Evolutionary conservation across 2,329 filamentous ascomycete species (phyloP).

Genomic region (Plectosphaerella plurivora): DNA sequence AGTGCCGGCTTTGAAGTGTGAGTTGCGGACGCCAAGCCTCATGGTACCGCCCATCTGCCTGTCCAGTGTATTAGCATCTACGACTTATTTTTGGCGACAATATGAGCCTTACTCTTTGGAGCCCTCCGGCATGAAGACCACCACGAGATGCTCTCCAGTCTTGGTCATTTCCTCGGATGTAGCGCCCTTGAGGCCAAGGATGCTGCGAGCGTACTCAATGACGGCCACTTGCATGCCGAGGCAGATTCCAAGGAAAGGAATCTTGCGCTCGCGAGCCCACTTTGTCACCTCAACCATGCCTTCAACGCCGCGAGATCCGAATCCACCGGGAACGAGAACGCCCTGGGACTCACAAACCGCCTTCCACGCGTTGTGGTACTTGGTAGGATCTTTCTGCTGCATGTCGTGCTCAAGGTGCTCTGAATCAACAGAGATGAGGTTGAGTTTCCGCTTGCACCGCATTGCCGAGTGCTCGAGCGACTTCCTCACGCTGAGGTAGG

Average conservation of each 20-base stretch:
- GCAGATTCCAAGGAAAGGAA: conserved; percentile 85
- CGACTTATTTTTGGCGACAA: background rate
- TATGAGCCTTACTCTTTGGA: conserved; percentile 30
- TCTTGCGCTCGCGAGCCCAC: conserved; percentile 78
- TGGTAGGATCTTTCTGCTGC: conserved; percentile 58
- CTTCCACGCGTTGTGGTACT: conserved; percentile 85
- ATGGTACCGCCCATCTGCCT: conserved; percentile 70
- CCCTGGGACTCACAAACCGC: conserved; percentile 65
- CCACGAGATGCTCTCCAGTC: conserved; percentile 60
- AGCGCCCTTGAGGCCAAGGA: conserved; percentile 58
- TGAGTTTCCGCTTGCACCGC: conserved; percentile 74
- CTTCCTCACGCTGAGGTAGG: conserved; percentile 81
- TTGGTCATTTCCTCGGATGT: conserved; percentile 52
- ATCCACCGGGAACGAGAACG: conserved; percentile 69
- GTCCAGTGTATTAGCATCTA: conserved; percentile 1
- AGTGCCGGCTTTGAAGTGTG: conserved; percentile 68
- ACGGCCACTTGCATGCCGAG: conserved; percentile 91
- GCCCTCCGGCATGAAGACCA: conserved; percentile 88
- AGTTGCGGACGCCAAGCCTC: conserved; percentile 73
- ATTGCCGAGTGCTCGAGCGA: conserved; percentile 85
- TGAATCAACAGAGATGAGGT: conserved; percentile 80
- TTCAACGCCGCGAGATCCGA: conserved; percentile 75
- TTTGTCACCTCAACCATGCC: conserved; percentile 88
- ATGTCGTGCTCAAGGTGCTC: conserved; percentile 72
- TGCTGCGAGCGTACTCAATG: conserved; percentile 77